These are phyloP conservation scores for Spergularia marina DNA, from an alignment of 148 eudicot genomes.

Conservation along the genomic window DNA sequence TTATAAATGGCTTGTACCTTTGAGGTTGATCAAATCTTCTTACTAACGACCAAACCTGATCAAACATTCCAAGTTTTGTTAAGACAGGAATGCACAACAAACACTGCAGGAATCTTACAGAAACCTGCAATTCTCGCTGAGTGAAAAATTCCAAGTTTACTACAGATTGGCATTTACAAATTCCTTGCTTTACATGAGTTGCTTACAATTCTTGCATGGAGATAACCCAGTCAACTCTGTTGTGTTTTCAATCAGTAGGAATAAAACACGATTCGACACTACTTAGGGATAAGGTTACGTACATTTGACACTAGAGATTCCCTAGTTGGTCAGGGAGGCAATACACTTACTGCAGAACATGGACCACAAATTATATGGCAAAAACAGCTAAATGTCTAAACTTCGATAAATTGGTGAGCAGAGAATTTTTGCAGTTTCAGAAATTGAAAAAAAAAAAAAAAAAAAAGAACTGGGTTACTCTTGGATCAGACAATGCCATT, in stretches of 20 bases:
- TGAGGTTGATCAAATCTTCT: constrained; percentile 69
- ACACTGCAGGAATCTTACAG: background rate
- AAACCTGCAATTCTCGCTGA: background rate
- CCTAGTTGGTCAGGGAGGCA: too few species aligned
- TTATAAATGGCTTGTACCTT: constrained; percentile 65
- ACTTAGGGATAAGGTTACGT: too few species aligned
- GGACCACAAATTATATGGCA: background rate
- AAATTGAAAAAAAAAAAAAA: background rate
- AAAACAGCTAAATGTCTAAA: background rate
- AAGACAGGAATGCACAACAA: background rate
- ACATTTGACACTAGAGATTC: too few species aligned
- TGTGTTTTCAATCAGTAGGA: too few species aligned
- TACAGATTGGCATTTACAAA: too few species aligned
- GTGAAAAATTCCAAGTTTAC: background rate
- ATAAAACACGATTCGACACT: too few species aligned
- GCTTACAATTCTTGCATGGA: too few species aligned
- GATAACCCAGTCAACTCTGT: too few species aligned
- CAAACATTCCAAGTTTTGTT: constrained; percentile 2
- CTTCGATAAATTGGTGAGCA: background rate
- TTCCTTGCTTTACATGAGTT: too few species aligned
- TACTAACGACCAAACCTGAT: constrained; percentile 65
- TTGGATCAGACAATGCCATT: background rate
- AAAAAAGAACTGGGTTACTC: background rate
- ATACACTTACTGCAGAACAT: too few species aligned
- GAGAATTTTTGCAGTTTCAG: background rate